A percentile compares a stretch with the other conserved stretches of the same genome.
Evolutionary conservation across 495 filamentous ascomycete species (phyloP).

Genomic region (Margaritispora aquatica): DNA sequence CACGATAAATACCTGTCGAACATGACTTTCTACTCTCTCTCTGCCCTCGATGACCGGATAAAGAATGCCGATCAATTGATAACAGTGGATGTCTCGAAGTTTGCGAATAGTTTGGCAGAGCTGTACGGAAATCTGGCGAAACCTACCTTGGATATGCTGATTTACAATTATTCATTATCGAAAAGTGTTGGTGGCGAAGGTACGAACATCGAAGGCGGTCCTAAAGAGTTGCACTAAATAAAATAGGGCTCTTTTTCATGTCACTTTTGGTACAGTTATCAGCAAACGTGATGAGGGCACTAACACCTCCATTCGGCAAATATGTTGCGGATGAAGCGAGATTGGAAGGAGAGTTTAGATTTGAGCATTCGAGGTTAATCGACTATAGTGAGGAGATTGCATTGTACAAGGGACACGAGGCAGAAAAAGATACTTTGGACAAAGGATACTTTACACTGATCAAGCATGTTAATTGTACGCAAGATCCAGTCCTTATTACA

Average conservation of each 20-base stretch:
- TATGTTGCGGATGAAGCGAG: conserved; percentile 95
- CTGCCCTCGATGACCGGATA: conserved; percentile 92
- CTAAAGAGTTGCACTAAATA: conserved; percentile 2
- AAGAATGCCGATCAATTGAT: conserved; percentile 98
- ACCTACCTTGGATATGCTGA: conserved; percentile 85
- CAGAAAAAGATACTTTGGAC: conserved; percentile 93
- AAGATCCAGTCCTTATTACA: neutral
- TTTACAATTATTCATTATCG: conserved; percentile 91
- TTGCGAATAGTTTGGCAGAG: conserved; percentile 91
- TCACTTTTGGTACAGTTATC: conserved; percentile 87
- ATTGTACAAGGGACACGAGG: conserved; percentile 86
- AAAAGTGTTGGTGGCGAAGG: conserved; percentile 92
- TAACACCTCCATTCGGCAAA: conserved; percentile 97
- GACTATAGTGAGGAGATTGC: conserved; percentile 95
- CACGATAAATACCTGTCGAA: conserved; percentile 90
- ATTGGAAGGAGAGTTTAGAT: conserved; percentile 92
- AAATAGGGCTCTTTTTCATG: conserved; percentile 64
- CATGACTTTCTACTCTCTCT: conserved; percentile 97
- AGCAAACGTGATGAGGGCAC: conserved; percentile 83
- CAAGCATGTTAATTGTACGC: conserved; percentile 82
- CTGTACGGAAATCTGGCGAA: conserved; percentile 98
- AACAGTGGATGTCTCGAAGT: conserved; percentile 90
- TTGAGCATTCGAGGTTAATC: conserved; percentile 89
- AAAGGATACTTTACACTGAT: conserved; percentile 99
- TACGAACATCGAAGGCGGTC: conserved; percentile 26